Percentiles rank a stretch among this genome's conserved stretches.
phyloP scores from a whole-genome alignment of 345 rosid species.

The Euphorbia pulcherrima region DNA sequence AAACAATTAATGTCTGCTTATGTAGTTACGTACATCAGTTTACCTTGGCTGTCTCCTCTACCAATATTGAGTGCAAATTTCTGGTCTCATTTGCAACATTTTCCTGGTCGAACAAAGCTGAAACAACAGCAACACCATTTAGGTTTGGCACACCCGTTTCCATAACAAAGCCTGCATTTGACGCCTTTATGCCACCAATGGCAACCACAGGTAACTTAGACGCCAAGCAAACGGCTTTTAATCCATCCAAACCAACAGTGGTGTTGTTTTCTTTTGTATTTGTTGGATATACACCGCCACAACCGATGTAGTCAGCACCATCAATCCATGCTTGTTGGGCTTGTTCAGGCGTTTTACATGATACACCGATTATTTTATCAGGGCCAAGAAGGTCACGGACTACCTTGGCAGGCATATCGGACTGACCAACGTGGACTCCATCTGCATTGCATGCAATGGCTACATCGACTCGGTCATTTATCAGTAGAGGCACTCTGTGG shows the following conservation, averaged over 20 bases:
- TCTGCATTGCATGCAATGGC: conserved; percentile 84
- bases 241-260: conserved; percentile 80
- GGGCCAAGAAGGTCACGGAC: conserved; percentile 79
- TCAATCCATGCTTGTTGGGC: conserved; percentile 80
- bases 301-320: conserved; percentile 90
- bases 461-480: conserved; percentile 80
- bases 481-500: conserved; percentile 56
- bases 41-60: conserved; percentile 19
- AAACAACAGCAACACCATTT: conserved; percentile 80
- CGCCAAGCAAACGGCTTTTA: conserved; percentile 62
- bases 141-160: conserved; percentile 47
- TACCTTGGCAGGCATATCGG: conserved; percentile 61
- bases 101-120: conserved; percentile 72
- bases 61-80: conserved; percentile 47
- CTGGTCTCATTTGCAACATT: conserved; percentile 41
- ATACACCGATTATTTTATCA: conserved; percentile 79
- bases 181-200: conserved; percentile 71
- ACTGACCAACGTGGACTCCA: conserved; percentile 90
- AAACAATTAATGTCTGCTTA: no score
- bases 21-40: neutral
- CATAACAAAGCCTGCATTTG: conserved; percentile 59
- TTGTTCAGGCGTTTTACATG: conserved; percentile 82
- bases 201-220: conserved; percentile 85
- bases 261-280: conserved; percentile 67
- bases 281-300: conserved; percentile 83